Percentiles rank a stretch among this genome's conserved stretches.
phyloP scores from a whole-genome alignment of 768 basidiomycete genomes.

The Strobilomyces dryophilus region DNA sequence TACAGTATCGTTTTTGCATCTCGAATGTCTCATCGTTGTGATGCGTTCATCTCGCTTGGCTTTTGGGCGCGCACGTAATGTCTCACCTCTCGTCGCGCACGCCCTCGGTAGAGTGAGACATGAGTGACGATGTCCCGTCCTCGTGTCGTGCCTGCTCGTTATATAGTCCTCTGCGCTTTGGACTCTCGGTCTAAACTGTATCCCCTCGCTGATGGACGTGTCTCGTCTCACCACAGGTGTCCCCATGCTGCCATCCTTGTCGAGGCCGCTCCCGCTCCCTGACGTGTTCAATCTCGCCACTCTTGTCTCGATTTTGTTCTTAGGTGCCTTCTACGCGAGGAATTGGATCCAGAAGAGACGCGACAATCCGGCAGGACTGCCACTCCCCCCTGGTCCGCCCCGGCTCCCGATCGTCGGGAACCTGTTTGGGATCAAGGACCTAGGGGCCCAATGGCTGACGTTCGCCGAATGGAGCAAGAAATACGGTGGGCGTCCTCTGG shows the following conservation, averaged over 20 bases:
- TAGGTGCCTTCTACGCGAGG: slow-evolving; percentile 1
- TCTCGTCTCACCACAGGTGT: slow-evolving; percentile 6
- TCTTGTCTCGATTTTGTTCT: neutral
- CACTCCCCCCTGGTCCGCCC: slow-evolving; percentile 41
- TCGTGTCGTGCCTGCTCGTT: neutral
- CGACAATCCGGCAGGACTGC: slow-evolving; percentile 18
- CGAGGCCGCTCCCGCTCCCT: neutral
- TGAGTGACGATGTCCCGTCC: neutral
- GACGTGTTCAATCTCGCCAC: slow-evolving; percentile 5
- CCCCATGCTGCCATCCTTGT: neutral
- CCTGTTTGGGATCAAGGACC: slow-evolving; percentile 37
- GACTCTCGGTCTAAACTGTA: neutral
- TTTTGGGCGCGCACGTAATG: slow-evolving; percentile 1
- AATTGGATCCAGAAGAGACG: slow-evolving; percentile 2
- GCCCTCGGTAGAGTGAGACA: slow-evolving; percentile 11
- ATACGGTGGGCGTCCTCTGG: slow-evolving; percentile 32
- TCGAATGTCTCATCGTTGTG: slow-evolving; percentile 1
- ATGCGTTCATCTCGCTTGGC: neutral
- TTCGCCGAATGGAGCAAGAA: slow-evolving; percentile 39
- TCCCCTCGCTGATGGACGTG: neutral
- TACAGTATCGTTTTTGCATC: slow-evolving; percentile 25
- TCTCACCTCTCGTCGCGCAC: slow-evolving; percentile 2
- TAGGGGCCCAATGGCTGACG: slow-evolving; percentile 36
- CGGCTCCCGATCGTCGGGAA: slow-evolving; percentile 43
- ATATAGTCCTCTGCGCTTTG: neutral